Evolutionary conservation across 176 grass and related monocot species (phyloP), one percentile per base, ranked within the genome.

Genomic region (Guadua angustifolia): DNA sequence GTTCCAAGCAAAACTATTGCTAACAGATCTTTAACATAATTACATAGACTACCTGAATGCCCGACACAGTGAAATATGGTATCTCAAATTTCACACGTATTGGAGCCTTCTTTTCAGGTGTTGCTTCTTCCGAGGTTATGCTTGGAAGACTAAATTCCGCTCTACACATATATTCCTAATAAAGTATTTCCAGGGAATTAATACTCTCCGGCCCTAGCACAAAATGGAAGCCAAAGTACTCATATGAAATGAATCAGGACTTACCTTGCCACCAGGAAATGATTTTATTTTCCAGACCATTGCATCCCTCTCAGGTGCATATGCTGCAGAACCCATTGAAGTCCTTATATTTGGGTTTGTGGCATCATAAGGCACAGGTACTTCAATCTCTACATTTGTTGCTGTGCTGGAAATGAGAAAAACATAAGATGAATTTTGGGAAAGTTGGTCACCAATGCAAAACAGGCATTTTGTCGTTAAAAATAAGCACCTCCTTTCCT

Each of bases 281-380:
- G 97, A 99, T 85, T 95, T 99, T 87, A 99, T 84, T 92, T 99
- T 99, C 97, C 97, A 99, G 65, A 99, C 91, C 89, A 99, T 88
- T 50, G 93, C 97, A 82, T 99, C 97, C 62, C 91, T 80, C 87
- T 99, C 97, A 86, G 97, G 97, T 62, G 96, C 91, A 92, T 99
- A 99, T 82, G 89, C 83, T 72, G 96, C 93, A 67, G 96, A 99
- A 88, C 96, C 96, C 93, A 99, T 99, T 62, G 93, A 99, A 86
- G 96, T 99, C 75, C 96, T 84, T 43, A 99, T 87, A 81, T 95
- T 99, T 67, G 91, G 91, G 86, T 99, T 95, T 49, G 93, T 99
- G 47, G 96, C 84, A 88, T 95, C 96, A 75, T 84, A 93, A 89
- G 96, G 96, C 78, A 99, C 96, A 74, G 96, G 96, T 53, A 99